Conservation (phyloP, 768 basidiomycete genomes). For the Mycena maculata region DNA sequence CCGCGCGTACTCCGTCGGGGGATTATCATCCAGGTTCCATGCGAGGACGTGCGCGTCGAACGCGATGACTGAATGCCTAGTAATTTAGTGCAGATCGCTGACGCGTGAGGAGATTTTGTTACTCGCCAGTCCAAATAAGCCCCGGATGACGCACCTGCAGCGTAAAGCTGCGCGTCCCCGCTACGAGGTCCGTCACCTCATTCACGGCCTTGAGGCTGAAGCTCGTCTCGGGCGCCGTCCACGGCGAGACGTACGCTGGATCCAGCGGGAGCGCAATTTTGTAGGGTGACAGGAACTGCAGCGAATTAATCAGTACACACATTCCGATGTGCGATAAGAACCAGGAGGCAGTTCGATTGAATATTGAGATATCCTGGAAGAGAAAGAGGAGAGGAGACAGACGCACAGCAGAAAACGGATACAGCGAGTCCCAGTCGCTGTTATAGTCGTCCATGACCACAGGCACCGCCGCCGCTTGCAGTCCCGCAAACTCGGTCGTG, state of each 20-base stretch:
- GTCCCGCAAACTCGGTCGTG: constrained; percentile 66
- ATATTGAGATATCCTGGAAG: constrained; percentile 2
- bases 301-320: no score
- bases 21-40: constrained; percentile 86
- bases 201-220: constrained; percentile 72
- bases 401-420: constrained; percentile 81
- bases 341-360: no score
- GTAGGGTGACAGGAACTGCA: constrained; percentile 87
- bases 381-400: not conserved
- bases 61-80: constrained; percentile 68
- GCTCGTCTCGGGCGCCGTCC: constrained; percentile 40
- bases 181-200: constrained; percentile 61
- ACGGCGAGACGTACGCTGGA: constrained; percentile 62
- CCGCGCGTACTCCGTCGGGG: constrained; percentile 77
- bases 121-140: constrained; percentile 86
- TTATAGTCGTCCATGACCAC: constrained; percentile 82
- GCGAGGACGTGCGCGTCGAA: constrained; percentile 91
- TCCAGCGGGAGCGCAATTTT: constrained; percentile 74
- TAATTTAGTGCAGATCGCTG: no score
- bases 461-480: constrained; percentile 51
- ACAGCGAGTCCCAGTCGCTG: constrained; percentile 88
- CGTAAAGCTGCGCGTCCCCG: constrained; percentile 77
- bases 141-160: constrained; percentile 81
- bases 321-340: no score
- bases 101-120: not conserved